Evolutionary conservation across 768 basidiomycete species (phyloP).

Genomic region (Xerocomellus amylosporus): DNA sequence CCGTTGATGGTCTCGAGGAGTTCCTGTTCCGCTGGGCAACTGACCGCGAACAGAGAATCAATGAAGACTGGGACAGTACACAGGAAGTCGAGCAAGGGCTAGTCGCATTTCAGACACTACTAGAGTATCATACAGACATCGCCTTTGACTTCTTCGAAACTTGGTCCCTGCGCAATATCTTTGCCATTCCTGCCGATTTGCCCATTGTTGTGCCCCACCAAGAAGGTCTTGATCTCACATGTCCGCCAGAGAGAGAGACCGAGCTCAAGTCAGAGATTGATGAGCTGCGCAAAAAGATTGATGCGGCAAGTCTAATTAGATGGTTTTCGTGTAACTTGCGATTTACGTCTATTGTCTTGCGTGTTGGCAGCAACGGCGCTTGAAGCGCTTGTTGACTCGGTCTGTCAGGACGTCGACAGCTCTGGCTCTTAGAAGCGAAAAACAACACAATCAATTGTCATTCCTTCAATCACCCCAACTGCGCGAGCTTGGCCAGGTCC

Average conservation of each 20-base stretch:
- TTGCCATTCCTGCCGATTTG: conserved; percentile 66
- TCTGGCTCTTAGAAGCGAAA: conserved; percentile 46
- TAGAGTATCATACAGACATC: conserved; percentile 85
- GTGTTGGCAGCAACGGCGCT: conserved; percentile 56
- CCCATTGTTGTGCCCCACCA: conserved; percentile 79
- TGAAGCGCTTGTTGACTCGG: conserved; percentile 54
- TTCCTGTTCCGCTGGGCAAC: conserved; percentile 74
- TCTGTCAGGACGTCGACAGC: conserved; percentile 48
- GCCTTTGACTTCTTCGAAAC: conserved; percentile 92
- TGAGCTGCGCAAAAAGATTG: conserved; percentile 59
- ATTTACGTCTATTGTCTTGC: conserved; percentile 9
- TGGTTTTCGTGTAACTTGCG: neutral
- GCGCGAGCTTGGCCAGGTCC: conserved; percentile 37
- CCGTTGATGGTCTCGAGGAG: conserved; percentile 76
- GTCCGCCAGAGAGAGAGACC: conserved; percentile 54
- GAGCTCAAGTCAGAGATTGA: conserved; percentile 68
- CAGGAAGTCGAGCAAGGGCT: conserved; percentile 78
- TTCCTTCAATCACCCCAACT: conserved; percentile 44
- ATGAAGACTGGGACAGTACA: conserved; percentile 54
- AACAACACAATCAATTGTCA: conserved; percentile 41
- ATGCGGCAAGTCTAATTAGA: conserved; percentile 52
- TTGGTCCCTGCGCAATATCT: conserved; percentile 87
- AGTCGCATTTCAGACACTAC: conserved; percentile 81
- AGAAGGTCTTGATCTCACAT: conserved; percentile 61
- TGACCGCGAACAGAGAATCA: conserved; percentile 49